Conservation (phyloP, 2,329 filamentous ascomycete species). For the Neofusicoccum cordaticola region DNA sequence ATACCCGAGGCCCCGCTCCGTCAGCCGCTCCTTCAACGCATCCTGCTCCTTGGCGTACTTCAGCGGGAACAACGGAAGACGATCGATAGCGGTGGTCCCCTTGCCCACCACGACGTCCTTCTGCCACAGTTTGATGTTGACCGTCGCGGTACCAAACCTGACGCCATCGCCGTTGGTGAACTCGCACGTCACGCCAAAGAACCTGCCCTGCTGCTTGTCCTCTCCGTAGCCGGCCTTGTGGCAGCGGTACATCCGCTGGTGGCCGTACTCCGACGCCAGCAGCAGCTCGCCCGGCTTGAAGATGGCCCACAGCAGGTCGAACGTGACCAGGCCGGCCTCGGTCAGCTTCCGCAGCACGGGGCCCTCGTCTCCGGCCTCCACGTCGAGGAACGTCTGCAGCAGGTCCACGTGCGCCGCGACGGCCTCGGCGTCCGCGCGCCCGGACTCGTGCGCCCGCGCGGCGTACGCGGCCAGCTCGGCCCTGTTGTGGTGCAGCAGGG, state of each 20-base stretch:
- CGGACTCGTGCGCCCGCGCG: background rate
- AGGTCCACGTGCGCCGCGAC: slow-evolving; percentile 25
- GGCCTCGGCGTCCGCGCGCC: slow-evolving; percentile 22
- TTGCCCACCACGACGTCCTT: slow-evolving; percentile 19
- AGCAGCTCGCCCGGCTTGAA: slow-evolving; percentile 28
- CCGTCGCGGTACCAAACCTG: slow-evolving; percentile 22
- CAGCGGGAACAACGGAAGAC: slow-evolving; percentile 15
- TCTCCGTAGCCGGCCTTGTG: slow-evolving; percentile 28
- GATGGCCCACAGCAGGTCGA: slow-evolving; percentile 22
- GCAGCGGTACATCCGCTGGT: slow-evolving; percentile 30
- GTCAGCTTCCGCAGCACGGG: slow-evolving; percentile 18
- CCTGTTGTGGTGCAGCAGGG: slow-evolving; percentile 49
- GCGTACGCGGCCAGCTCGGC: slow-evolving; percentile 37
- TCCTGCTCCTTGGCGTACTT: slow-evolving; percentile 12
- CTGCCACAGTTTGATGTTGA: slow-evolving; percentile 19
- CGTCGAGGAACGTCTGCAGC: slow-evolving; percentile 22
- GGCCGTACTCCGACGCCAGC: slow-evolving; percentile 27
- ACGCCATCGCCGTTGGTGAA: slow-evolving; percentile 36
- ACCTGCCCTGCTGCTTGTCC: slow-evolving; percentile 23
- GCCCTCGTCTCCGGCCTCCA: slow-evolving; percentile 21
- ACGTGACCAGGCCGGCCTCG: slow-evolving; percentile 21
- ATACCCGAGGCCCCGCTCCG: slow-evolving; percentile 20
- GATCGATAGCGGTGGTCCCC: slow-evolving; percentile 13
- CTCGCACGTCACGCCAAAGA: slow-evolving; percentile 26
- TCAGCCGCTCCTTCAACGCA: slow-evolving; percentile 17